Conservation (phyloP, 345 rosid species). For the Acer negundo region DNA sequence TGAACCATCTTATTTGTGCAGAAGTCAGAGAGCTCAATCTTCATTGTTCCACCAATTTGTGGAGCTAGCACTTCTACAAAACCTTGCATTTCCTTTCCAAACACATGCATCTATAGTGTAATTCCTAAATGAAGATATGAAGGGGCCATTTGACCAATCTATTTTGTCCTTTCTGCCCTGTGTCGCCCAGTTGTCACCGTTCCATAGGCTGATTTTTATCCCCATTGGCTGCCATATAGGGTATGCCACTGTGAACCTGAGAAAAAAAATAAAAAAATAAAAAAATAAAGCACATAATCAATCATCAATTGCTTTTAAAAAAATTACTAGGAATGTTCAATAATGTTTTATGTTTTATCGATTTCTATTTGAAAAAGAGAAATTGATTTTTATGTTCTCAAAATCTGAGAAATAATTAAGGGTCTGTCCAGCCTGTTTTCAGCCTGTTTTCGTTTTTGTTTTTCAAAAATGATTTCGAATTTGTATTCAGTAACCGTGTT, state of each 20-base stretch:
- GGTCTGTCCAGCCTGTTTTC: too few relatives aligned
- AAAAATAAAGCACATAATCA: background rate
- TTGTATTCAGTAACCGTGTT: too few relatives aligned
- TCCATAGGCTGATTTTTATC: conserved; percentile 68
- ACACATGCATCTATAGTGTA: conserved; percentile 72
- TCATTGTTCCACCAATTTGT: conserved; percentile 77
- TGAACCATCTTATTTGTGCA: conserved; percentile 67
- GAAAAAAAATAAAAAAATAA: background rate
- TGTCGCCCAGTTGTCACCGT: conserved; percentile 91
- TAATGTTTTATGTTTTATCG: too few relatives aligned
- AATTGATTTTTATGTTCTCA: too few relatives aligned
- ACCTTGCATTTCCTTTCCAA: conserved; percentile 61
- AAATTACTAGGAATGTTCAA: too few relatives aligned
- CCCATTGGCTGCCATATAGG: conserved; percentile 82
- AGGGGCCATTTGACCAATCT: conserved; percentile 80
- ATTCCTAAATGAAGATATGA: conserved; percentile 62
- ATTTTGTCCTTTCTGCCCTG: conserved; percentile 74
- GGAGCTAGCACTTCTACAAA: conserved; percentile 54
- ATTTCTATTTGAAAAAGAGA: too few relatives aligned
- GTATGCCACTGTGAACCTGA: conserved; percentile 68
- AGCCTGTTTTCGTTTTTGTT: too few relatives aligned
- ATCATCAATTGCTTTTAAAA: too few relatives aligned
- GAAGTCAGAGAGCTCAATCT: conserved; percentile 45
- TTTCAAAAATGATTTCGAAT: too few relatives aligned
- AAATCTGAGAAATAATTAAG: too few relatives aligned